Percentiles rank a stretch among this genome's conserved stretches.
Conservation (phyloP, 1,284 basidiomycete species). For the Ceratobasidium sp. region DNA sequence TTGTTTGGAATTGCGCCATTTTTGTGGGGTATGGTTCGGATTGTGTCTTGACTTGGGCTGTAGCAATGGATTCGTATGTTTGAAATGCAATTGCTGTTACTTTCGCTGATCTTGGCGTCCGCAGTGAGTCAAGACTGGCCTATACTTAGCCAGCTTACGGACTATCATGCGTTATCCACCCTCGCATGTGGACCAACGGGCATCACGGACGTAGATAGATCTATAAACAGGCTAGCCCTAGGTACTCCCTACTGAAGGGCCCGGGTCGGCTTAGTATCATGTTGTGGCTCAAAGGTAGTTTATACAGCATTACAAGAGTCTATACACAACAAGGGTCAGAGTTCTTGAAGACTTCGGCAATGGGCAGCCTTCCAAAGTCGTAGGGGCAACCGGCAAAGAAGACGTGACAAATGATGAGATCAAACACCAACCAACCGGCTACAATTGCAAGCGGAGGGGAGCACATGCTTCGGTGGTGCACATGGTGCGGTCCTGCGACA, state of each 20-base stretch:
- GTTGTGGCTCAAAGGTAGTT: not conserved
- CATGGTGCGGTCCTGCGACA: conserved; percentile 16
- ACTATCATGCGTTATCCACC: not conserved
- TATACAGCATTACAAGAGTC: not conserved
- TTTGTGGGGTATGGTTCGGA: conserved; percentile 31
- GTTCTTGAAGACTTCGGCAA: conserved; percentile 3
- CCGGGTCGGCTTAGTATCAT: not conserved
- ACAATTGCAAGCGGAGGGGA: not conserved
- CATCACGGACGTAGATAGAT: not conserved
- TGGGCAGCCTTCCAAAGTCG: not conserved
- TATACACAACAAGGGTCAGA: not conserved
- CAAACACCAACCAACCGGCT: conserved; percentile 14
- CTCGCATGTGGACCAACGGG: conserved; percentile 19
- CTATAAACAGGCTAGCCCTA: not conserved
- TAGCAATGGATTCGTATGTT: conserved; percentile 1
- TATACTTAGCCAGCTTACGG: not conserved
- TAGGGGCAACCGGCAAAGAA: not conserved
- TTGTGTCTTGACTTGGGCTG: conserved; percentile 25
- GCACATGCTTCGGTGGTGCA: conserved; percentile 31
- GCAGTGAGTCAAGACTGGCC: not conserved
- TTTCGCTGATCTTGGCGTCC: not conserved
- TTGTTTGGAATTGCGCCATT: conserved; percentile 12
- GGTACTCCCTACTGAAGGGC: not conserved
- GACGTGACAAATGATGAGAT: conserved; percentile 28
- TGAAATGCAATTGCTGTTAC: conserved; percentile 31